phyloP scores from a whole-genome alignment of 306 rosid species.

The Boehmeria nivea region DNA sequence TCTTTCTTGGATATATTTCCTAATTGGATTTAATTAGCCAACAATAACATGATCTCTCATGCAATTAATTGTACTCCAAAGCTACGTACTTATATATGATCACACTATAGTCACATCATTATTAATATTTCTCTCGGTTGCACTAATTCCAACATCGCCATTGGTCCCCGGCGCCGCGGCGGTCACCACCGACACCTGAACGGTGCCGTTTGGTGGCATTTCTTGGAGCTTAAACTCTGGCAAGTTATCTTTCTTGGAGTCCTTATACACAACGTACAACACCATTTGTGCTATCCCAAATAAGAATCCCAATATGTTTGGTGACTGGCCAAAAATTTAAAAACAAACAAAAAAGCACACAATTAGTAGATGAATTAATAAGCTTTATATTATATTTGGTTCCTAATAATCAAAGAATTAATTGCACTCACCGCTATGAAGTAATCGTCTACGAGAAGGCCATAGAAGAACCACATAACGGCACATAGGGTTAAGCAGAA shows the following conservation, averaged over 20 bases:
- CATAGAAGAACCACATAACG: conserved; percentile 39
- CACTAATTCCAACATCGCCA: not conserved
- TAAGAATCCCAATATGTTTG: conserved; percentile 33
- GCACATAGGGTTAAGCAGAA: conserved; percentile 32
- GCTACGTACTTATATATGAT: not conserved
- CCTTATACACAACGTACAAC: conserved; percentile 28
- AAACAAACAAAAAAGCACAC: not conserved
- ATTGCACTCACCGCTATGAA: conserved; percentile 30
- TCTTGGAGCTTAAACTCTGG: conserved; percentile 21
- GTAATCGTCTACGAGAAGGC: conserved; percentile 29
- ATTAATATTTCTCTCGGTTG: not conserved
- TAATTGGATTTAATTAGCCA: not conserved
- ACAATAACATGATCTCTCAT: too few relatives aligned
- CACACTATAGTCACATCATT: not conserved
- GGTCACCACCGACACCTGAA: not conserved
- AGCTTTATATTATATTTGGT: not conserved
- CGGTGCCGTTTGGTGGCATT: conserved; percentile 2
- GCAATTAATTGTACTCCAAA: not conserved
- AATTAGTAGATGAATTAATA: not conserved
- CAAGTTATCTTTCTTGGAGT: conserved; percentile 1
- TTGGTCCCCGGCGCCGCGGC: not conserved
- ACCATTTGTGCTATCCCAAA: conserved; percentile 40
- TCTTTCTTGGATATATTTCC: not conserved
- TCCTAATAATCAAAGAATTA: not conserved
- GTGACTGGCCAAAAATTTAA: conserved; percentile 22